A percentile compares a stretch with the other conserved stretches of the same genome.
Evolutionary conservation across 2,329 filamentous ascomycete genomes (phyloP).

Genomic region (Geoglossum cookeanum): DNA sequence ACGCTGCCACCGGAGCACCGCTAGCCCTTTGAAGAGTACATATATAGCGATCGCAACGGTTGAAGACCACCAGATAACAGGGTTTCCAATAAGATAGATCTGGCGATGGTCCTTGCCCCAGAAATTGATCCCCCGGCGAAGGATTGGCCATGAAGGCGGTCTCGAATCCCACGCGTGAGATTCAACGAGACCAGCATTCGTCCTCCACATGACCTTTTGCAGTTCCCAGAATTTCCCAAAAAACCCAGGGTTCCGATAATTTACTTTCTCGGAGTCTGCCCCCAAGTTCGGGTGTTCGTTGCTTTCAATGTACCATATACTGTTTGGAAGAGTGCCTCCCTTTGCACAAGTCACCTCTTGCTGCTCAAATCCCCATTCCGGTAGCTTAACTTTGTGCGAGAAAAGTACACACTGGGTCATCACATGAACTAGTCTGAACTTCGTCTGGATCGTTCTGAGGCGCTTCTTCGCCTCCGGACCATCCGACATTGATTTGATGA

Average conservation of each 20-base stretch:
- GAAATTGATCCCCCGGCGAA: slow-evolving; percentile 94
- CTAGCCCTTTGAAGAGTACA: slow-evolving; percentile 65
- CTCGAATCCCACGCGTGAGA: slow-evolving; percentile 97
- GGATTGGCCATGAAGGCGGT: slow-evolving; percentile 78
- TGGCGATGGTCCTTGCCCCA: slow-evolving; percentile 90
- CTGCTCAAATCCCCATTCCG: slow-evolving; percentile 94
- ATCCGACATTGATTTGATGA: slow-evolving; percentile 75
- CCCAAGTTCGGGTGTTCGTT: slow-evolving; percentile 70
- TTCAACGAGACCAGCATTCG: slow-evolving; percentile 88
- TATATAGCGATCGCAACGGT: slow-evolving; percentile 63
- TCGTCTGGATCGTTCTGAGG: slow-evolving; percentile 83
- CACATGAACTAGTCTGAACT: slow-evolving; percentile 84
- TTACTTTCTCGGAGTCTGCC: slow-evolving; percentile 71
- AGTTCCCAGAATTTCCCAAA: slow-evolving; percentile 96
- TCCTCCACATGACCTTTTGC: slow-evolving; percentile 97
- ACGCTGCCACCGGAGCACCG: slow-evolving; percentile 84
- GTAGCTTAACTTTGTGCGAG: slow-evolving; percentile 97
- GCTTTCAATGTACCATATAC: slow-evolving; percentile 86
- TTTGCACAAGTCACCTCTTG: slow-evolving; percentile 97
- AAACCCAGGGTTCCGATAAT: slow-evolving; percentile 88
- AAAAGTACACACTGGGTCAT: slow-evolving; percentile 96
- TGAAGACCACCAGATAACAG: slow-evolving; percentile 83
- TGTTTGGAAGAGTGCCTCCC: slow-evolving; percentile 84
- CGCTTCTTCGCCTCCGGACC: slow-evolving; percentile 62
- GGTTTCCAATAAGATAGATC: slow-evolving; percentile 92